These are phyloP conservation scores for Cyclostephanos invisitatus DNA, from an alignment of 108 stramenopile species.

Conservation along the genomic window DNA sequence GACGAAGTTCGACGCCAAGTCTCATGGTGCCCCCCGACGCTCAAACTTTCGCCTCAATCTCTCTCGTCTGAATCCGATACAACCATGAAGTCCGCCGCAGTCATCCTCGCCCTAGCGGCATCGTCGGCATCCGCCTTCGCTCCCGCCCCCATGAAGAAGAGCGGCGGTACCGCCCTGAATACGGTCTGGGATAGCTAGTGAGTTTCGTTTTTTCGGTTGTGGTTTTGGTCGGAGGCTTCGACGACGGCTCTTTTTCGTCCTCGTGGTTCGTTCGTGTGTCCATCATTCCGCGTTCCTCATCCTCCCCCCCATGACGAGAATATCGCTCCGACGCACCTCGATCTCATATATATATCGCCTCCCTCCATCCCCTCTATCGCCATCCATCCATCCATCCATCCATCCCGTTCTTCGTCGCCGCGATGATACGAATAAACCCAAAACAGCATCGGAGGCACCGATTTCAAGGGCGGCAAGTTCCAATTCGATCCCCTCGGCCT, in stretches of 20 bases:
- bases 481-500: conserved; percentile 74
- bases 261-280: too few relatives aligned
- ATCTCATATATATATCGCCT: neutral
- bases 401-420: too few relatives aligned
- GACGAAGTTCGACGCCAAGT: too few relatives aligned
- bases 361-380: neutral
- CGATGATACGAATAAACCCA: too few relatives aligned
- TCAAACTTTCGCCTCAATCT: too few relatives aligned
- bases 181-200: conserved; percentile 51
- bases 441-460: conserved; percentile 39
- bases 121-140: conserved; percentile 68
- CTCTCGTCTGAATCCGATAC: neutral
- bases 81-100: conserved; percentile 64
- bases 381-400: neutral
- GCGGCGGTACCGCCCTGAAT: conserved; percentile 46
- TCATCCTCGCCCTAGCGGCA: conserved; percentile 56
- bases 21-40: too few relatives aligned
- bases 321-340: neutral
- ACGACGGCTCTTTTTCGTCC: too few relatives aligned
- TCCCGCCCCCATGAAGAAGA: conserved; percentile 33
- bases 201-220: conserved; percentile 10
- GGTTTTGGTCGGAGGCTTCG: too few relatives aligned
- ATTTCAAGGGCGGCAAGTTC: conserved; percentile 61
- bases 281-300: too few relatives aligned
- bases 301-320: too few relatives aligned